Percentiles rank a stretch among this genome's conserved stretches.
phyloP scores from a whole-genome alignment of 495 filamentous ascomycete species.

The Geoglossum glabrum region DNA sequence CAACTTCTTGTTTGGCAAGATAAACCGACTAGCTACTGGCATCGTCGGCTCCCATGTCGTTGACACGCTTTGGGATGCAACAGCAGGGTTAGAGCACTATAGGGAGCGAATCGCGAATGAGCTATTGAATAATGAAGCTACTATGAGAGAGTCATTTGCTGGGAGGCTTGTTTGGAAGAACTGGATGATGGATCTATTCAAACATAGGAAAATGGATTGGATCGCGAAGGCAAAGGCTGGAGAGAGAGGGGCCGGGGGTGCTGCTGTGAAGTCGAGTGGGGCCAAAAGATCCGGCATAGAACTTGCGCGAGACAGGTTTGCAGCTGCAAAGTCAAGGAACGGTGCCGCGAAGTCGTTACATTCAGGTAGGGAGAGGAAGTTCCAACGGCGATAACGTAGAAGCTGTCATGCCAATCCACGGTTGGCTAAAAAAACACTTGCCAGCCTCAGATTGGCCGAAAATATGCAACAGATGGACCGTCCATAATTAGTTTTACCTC shows the following conservation, averaged over 20 bases:
- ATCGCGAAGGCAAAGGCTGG: conserved; percentile 40
- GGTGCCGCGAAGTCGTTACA: conserved; percentile 2
- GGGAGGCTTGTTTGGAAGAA: conserved; percentile 77
- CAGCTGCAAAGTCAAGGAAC: conserved; percentile 11
- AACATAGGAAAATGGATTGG: conserved; percentile 48
- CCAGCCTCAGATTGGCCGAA: background rate
- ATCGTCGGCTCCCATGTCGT: conserved; percentile 59
- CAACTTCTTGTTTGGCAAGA: conserved; percentile 34
- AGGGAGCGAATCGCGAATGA: conserved; percentile 48
- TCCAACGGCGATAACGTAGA: conserved; percentile 5
- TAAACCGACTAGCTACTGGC: conserved; percentile 46
- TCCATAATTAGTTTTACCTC: background rate
- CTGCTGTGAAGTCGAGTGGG: background rate
- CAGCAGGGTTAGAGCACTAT: conserved; percentile 41
- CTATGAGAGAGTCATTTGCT: conserved; percentile 49
- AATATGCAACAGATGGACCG: background rate
- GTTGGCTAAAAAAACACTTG: background rate
- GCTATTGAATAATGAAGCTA: conserved; percentile 35
- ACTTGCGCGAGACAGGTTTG: conserved; percentile 18
- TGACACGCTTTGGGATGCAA: conserved; percentile 52
- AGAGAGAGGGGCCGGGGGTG: background rate
- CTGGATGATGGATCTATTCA: conserved; percentile 82
- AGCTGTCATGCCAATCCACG: background rate
- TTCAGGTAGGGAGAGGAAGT: background rate
- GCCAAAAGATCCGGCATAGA: conserved; percentile 11